Conservation (phyloP, 495 filamentous ascomycete genomes). For the Acidiella bohemica region DNA sequence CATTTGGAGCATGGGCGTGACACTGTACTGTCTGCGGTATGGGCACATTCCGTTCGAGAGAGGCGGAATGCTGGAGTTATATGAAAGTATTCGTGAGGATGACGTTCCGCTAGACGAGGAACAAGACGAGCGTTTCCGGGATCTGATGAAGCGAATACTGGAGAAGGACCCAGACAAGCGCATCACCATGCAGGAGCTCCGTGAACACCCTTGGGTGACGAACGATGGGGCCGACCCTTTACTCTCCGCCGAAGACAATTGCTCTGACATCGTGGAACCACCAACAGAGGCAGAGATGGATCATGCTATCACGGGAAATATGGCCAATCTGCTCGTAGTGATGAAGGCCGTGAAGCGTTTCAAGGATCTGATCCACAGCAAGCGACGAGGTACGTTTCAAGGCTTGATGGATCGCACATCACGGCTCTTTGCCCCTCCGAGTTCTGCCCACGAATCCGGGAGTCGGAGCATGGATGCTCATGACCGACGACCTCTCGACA, state of each 20-base stretch:
- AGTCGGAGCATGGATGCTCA: slow-evolving; percentile 39
- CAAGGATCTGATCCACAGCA: slow-evolving; percentile 45
- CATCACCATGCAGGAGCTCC: slow-evolving; percentile 66
- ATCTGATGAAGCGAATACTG: slow-evolving; percentile 26
- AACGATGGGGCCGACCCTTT: slow-evolving; percentile 66
- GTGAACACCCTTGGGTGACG: slow-evolving; percentile 96
- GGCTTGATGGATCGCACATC: slow-evolving; percentile 44
- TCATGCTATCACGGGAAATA: slow-evolving; percentile 75
- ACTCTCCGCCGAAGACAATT: slow-evolving; percentile 75
- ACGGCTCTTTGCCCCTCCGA: slow-evolving; percentile 40
- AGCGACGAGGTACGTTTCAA: slow-evolving; percentile 36
- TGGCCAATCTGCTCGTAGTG: slow-evolving; percentile 69
- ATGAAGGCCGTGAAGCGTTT: slow-evolving; percentile 88
- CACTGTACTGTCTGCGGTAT: slow-evolving; percentile 83
- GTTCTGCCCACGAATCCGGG: slow-evolving; percentile 39
- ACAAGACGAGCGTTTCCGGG: slow-evolving; percentile 23
- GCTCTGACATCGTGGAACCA: slow-evolving; percentile 56
- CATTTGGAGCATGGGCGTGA: slow-evolving; percentile 98
- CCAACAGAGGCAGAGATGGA: slow-evolving; percentile 85
- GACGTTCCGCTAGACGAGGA: slow-evolving; percentile 34
- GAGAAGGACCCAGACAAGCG: slow-evolving; percentile 50
- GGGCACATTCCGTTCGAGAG: slow-evolving; percentile 76
- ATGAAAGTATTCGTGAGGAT: slow-evolving; percentile 70
- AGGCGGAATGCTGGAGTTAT: slow-evolving; percentile 66
- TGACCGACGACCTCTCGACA: slow-evolving; percentile 36